A percentile compares a stretch with the other conserved stretches of the same genome.
Evolutionary conservation across 441 rosid genomes (phyloP).

Genomic region (Jatropha podagrica): DNA sequence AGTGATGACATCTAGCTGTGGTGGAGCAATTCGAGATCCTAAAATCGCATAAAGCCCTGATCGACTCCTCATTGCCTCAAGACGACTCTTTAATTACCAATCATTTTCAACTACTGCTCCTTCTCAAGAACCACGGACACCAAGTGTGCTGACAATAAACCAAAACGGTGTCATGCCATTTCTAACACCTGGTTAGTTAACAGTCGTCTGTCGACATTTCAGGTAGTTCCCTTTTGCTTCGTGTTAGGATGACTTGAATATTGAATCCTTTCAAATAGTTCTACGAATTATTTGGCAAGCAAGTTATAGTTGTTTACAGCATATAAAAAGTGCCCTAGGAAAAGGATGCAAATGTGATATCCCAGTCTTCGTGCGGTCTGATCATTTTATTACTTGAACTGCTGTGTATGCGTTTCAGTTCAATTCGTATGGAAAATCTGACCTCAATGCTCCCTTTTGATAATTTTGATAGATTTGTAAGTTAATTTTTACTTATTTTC

Average conservation of each 20-base stretch:
- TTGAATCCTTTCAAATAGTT: background rate
- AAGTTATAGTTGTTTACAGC: too few species aligned
- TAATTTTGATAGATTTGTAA: too few species aligned
- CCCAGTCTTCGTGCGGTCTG: slow-evolving; percentile 77
- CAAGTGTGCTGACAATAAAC: slow-evolving; percentile 9
- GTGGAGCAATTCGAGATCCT: background rate
- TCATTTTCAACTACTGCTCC: background rate
- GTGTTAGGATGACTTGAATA: background rate
- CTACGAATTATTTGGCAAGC: too few species aligned
- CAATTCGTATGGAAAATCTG: too few species aligned
- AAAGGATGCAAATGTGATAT: too few species aligned
- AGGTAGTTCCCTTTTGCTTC: slow-evolving; percentile 34
- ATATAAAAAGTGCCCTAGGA: too few species aligned
- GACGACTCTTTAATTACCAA: background rate
- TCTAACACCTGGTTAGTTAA: background rate
- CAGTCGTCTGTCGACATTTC: slow-evolving; percentile 84
- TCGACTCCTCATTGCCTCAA: background rate
- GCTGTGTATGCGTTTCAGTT: background rate
- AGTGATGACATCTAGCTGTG: slow-evolving; percentile 11
- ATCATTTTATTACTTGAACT: slow-evolving; percentile 23
- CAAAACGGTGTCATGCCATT: slow-evolving; percentile 35
- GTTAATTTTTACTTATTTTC: too few species aligned
- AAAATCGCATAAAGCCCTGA: background rate
- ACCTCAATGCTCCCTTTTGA: too few species aligned
- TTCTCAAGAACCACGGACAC: background rate